These are phyloP conservation scores for Phytophthora capsici DNA, from an alignment of 352 stramenopile genomes.

Conservation along the genomic window DNA sequence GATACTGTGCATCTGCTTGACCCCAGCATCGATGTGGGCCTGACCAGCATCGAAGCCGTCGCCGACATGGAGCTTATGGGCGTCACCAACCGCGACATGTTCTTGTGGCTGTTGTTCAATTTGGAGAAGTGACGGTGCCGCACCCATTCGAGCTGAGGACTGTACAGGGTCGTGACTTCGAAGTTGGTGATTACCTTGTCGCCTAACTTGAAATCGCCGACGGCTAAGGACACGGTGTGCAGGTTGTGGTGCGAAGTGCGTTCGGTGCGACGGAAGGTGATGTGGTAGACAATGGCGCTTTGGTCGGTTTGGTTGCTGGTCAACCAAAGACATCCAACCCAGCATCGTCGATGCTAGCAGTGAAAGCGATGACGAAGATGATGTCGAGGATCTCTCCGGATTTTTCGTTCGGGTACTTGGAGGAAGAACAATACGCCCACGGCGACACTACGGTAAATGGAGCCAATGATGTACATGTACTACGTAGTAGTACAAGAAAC, in stretches of 20 bases:
- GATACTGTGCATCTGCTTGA: slow-evolving; percentile 9
- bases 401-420: too few species aligned
- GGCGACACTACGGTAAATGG: too few species aligned
- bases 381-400: too few species aligned
- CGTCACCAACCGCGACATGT: slow-evolving; percentile 82
- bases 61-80: slow-evolving; percentile 74
- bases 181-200: slow-evolving; percentile 32
- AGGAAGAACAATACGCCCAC: too few species aligned
- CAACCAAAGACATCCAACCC: too few species aligned
- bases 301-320: too few species aligned
- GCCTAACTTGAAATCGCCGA: slow-evolving; percentile 11
- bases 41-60: slow-evolving; percentile 30
- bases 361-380: too few species aligned
- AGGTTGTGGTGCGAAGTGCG: slow-evolving; percentile 26
- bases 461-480: too few species aligned
- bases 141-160: slow-evolving; percentile 7
- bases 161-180: slow-evolving; percentile 20
- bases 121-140: slow-evolving; percentile 81
- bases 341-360: too few species aligned
- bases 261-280: slow-evolving; percentile 24
- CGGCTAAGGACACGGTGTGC: not conserved
- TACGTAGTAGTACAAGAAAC: too few species aligned
- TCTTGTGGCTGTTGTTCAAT: slow-evolving; percentile 87
- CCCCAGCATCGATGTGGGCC: slow-evolving; percentile 10
- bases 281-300: slow-evolving; percentile 7